Percentiles rank a stretch among this genome's conserved stretches.
These are phyloP conservation scores for Leishmania arabica DNA, from an alignment of 208 protist species.

Conservation along the genomic window DNA sequence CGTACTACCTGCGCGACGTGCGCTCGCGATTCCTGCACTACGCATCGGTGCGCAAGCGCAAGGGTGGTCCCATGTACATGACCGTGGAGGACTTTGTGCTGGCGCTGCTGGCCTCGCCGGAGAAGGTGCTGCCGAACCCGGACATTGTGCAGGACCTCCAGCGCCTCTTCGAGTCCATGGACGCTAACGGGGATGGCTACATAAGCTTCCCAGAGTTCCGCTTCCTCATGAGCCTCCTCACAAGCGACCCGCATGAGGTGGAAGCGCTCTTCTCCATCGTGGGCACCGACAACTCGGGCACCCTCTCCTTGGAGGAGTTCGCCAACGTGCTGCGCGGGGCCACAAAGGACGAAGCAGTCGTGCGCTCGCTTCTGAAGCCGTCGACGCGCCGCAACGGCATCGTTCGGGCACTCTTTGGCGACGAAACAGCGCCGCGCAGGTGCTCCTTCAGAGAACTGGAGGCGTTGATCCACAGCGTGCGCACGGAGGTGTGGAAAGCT, in stretches of 20 bases:
- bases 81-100: constrained; percentile 87
- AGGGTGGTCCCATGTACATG: constrained; percentile 73
- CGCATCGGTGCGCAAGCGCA: constrained; percentile 65
- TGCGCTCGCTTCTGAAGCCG: constrained; percentile 43
- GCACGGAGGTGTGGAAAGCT: constrained; percentile 76
- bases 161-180: constrained; percentile 63
- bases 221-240: constrained; percentile 83
- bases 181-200: constrained; percentile 79
- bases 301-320: constrained; percentile 71
- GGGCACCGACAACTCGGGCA: constrained; percentile 54
- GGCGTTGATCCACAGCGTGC: constrained; percentile 52
- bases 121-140: constrained; percentile 36
- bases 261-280: constrained; percentile 63
- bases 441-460: constrained; percentile 60
- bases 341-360: constrained; percentile 57
- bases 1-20: constrained; percentile 87
- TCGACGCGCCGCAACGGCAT: constrained; percentile 55
- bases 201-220: constrained; percentile 85
- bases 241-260: constrained; percentile 53
- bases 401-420: constrained; percentile 64
- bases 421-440: constrained; percentile 26
- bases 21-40: constrained; percentile 87
- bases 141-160: constrained; percentile 21
- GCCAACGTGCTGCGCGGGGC: constrained; percentile 69
- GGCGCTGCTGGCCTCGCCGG: constrained; percentile 62